Percentiles rank a stretch among this genome's conserved stretches.
phyloP scores from a whole-genome alignment of 2,329 filamentous ascomycete species.

The Cordyceps fumosorosea region DNA sequence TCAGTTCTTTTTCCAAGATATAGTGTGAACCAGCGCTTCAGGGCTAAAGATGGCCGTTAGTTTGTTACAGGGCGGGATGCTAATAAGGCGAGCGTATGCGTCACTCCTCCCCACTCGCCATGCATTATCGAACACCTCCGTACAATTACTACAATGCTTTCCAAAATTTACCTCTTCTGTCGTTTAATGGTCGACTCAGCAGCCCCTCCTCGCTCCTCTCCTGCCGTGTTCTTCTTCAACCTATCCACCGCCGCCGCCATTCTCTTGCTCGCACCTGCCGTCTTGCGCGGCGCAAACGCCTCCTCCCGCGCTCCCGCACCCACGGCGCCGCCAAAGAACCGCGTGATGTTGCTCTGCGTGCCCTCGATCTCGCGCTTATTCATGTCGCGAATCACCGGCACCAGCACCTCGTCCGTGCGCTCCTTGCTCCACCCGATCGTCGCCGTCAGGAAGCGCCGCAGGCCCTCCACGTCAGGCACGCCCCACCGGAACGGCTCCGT shows the following conservation, averaged over 20 bases:
- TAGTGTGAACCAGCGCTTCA: no score
- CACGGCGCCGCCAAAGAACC: conserved; percentile 73
- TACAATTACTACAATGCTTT: not conserved
- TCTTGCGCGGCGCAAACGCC: conserved; percentile 64
- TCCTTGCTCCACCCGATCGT: conserved; percentile 93
- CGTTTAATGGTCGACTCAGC: not conserved
- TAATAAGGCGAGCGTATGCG: no score
- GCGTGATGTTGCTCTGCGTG: conserved; percentile 94
- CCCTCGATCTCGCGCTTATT: conserved; percentile 82
- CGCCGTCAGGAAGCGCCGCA: conserved; percentile 78
- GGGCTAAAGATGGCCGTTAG: no score
- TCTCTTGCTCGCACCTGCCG: conserved; percentile 58
- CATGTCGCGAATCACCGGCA: conserved; percentile 94
- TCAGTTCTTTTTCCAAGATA: no score
- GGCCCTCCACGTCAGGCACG: conserved; percentile 80
- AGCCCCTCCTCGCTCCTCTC: not conserved
- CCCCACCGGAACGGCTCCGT: conserved; percentile 88
- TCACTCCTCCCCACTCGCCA: no score
- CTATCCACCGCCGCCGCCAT: conserved; percentile 69
- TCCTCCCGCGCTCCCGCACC: conserved; percentile 55
- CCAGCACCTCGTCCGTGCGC: conserved; percentile 87
- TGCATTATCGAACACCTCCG: not conserved
- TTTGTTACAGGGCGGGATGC: no score
- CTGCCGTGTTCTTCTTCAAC: conserved; percentile 41
- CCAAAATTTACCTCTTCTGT: not conserved